phyloP scores from a whole-genome alignment of 73 alveolate genomes.

The Paramecium octaurelia region DNA sequence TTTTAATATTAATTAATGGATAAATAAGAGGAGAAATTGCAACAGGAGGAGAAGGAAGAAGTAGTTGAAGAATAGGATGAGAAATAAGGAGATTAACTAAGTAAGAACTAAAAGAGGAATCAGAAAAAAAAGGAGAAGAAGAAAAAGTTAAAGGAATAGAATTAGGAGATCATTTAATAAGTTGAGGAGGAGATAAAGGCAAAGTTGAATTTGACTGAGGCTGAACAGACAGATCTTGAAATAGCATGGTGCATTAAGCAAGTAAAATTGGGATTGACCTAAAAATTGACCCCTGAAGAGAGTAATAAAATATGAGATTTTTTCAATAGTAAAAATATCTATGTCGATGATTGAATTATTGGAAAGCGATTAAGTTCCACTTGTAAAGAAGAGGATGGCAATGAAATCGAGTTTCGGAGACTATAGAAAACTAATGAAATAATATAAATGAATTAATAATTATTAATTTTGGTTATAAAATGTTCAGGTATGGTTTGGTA shows the following conservation, averaged over 20 bases:
- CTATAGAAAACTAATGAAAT: constrained; percentile 57
- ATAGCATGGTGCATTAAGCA: constrained; percentile 53
- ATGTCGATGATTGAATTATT: constrained; percentile 7
- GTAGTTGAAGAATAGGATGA: background rate
- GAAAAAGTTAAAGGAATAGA: background rate
- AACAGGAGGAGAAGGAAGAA: background rate
- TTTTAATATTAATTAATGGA: background rate
- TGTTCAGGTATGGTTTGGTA: constrained; percentile 18
- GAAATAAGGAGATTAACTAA: background rate
- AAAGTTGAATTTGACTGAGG: background rate
- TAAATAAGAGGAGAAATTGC: background rate
- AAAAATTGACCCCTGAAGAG: constrained; percentile 9
- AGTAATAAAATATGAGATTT: background rate
- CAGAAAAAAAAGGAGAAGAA: constrained; percentile 45
- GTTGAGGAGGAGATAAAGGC: constrained; percentile 7
- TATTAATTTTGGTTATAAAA: background rate
- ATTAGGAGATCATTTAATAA: background rate
- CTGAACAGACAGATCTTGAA: constrained; percentile 9
- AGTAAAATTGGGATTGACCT: constrained; percentile 39
- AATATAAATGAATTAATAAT: constrained; percentile 36
- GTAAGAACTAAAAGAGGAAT: constrained; percentile 26
- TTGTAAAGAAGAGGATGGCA: constrained; percentile 42
- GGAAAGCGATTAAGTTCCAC: constrained; percentile 9
- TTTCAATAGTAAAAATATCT: constrained; percentile 21
- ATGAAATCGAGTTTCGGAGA: constrained; percentile 56